Base-by-base conservation (phyloP, 495 filamentous ascomycete species). In the Amorphotheca resinae region DNA sequence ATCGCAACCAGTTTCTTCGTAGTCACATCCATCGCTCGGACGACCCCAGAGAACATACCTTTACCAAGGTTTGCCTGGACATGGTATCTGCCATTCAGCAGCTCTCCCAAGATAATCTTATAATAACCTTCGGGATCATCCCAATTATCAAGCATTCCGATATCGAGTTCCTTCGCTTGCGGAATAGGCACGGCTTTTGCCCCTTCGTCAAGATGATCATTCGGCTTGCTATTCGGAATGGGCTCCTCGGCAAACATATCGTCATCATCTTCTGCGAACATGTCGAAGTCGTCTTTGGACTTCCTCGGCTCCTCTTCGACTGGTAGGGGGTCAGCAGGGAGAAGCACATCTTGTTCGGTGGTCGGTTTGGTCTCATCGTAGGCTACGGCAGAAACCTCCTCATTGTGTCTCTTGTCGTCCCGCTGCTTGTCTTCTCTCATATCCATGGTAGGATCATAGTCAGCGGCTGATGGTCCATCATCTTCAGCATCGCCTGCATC, bases 41-140 rank as follows among this genome's bases (percentile, higher is more conserved):
- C 84, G n/a, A 98, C 91, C 8, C 83, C 82, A 0, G 91, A 93
- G 52, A 95, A 98, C 77, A 95, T 91, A 38, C 91, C 91, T 57
- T 82, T 84, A 48, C 91, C 91, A n/a, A 96, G 73, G 44, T 80
- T 80, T 26, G 84, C 73, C 53, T 86, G 78, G 22, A 96, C 73
- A 59, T 86, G 84, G 54, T 98, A 96, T 22, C 86, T 78, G 28
- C 78, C 74, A 56, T 93, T 82, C 47, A 98, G 72, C 28, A 95
- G 61, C 64, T 98, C 91, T 47, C 87, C 87, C 33, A 84, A 73
- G 25, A 88, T 80, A 35, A 94, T 75, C 59, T 87, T 88, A 67
- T 95, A 96, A 57, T 96, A 96, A 8, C 87, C 93, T 54, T 95
- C 88, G 17, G 79, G 70, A 57, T 96, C 91, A 58, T 91, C 87